Conservation (phyloP, 371 early-diverging fungal genomes). For the Basidiobolus meristosporus region DNA sequence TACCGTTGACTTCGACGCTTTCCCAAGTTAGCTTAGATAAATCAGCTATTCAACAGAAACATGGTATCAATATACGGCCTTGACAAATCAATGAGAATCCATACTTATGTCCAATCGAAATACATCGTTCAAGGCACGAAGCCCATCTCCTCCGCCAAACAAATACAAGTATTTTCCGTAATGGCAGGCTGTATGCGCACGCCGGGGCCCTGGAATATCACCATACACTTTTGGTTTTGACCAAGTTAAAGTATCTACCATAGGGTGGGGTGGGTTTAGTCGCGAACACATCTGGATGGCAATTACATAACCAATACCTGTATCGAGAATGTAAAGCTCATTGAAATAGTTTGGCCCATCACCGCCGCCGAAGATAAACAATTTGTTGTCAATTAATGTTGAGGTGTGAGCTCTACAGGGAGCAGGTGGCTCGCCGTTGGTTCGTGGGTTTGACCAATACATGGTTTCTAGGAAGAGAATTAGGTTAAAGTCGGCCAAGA, state of each 20-base stretch:
- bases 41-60: no score
- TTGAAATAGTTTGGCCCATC: constrained; percentile 73
- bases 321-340: constrained; percentile 50
- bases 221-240: constrained; percentile 25
- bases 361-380: constrained; percentile 75
- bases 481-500: no score
- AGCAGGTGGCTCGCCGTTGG: constrained; percentile 41
- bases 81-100: no score
- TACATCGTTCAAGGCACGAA: constrained; percentile 61
- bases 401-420: constrained; percentile 76
- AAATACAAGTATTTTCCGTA: constrained; percentile 50
- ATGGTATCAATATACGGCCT: no score
- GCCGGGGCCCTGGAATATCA: constrained; percentile 40
- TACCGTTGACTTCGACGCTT: constrained; percentile 29
- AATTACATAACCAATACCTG: constrained; percentile 13
- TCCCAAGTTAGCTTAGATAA: constrained; percentile 27
- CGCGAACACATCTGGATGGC: background rate
- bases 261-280: no score
- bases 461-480: no score
- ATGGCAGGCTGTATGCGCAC: constrained; percentile 73
- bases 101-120: constrained; percentile 34
- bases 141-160: constrained; percentile 82
- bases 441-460: constrained; percentile 59
- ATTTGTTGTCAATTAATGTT: constrained; percentile 39
- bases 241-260: constrained; percentile 30